These are phyloP conservation scores for Miscanthus lutarioriparius DNA, from an alignment of 176 grass and related monocot species.

Conservation along the genomic window DNA sequence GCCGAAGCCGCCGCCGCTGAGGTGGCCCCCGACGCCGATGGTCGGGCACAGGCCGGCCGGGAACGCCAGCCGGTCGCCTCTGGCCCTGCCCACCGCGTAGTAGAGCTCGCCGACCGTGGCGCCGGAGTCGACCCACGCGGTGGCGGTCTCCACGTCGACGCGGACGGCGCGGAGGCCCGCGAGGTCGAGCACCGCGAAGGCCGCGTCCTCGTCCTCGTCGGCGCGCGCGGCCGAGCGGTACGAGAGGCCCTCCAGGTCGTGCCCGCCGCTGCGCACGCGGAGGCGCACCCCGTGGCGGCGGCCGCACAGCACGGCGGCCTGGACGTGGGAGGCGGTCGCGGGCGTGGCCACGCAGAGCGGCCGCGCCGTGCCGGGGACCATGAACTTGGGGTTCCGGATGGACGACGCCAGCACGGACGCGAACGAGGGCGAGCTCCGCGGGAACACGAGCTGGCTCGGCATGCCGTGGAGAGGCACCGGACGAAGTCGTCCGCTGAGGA, in stretches of 20 bases:
- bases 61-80: slow-evolving; percentile 32
- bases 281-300: slow-evolving; percentile 35
- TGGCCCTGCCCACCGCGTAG: slow-evolving; percentile 46
- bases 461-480: slow-evolving; percentile 26
- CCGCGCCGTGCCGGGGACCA: not conserved
- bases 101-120: slow-evolving; percentile 58
- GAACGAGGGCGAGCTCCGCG: slow-evolving; percentile 14
- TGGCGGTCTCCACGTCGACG: slow-evolving; percentile 19
- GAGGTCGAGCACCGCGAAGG: slow-evolving; percentile 52
- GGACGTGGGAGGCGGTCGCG: slow-evolving; percentile 46
- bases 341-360: slow-evolving; percentile 48
- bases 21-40: slow-evolving; percentile 48
- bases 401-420: slow-evolving; percentile 32
- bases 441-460: slow-evolving; percentile 5
- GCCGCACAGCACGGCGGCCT: slow-evolving; percentile 51
- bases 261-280: slow-evolving; percentile 65
- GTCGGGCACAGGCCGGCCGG: slow-evolving; percentile 61
- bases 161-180: slow-evolving; percentile 29
- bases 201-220: not conserved
- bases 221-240: slow-evolving; percentile 26
- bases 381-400: slow-evolving; percentile 40
- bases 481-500: slow-evolving; percentile 11
- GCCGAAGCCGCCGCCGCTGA: slow-evolving; percentile 70
- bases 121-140: slow-evolving; percentile 67
- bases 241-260: slow-evolving; percentile 79